Evolutionary conservation across 345 rosid genomes (phyloP), one percentile per base, ranked within the genome.

Genomic region (Gossypium thurberi): DNA sequence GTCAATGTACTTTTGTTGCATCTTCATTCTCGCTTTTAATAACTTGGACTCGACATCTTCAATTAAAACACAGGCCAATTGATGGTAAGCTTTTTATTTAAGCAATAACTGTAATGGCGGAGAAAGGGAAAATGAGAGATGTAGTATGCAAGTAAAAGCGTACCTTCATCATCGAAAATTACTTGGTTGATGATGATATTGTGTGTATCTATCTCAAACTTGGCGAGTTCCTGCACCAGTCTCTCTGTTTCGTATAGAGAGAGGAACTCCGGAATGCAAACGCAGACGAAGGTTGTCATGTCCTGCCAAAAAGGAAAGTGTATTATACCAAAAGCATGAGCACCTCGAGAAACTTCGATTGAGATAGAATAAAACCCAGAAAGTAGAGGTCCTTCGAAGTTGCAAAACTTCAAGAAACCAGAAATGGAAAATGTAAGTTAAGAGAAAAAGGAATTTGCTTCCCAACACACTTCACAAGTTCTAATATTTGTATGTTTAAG

Each of bases 171-270:
- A 17, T 87, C 86, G 61, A 80, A 95, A 70, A 95, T 83, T 51
- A 93, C 99, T 88, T 95, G 98, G 87, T 95, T 95, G 76, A 95
- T 91, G 74, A 95, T 91, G 52, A 95, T 91, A 79, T 95, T 95
- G 74, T 93, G 99, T 4, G 99, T 86, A 78, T 95, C 98, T 10
- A 95, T 95, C 87, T 95, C 99, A 69, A 95, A 93, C 82, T 93
- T 95, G 74, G 99, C 82, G 73, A 95, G 99, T 81, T 95, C 99
- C 85, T 95, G 98, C 68, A 95, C 99, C 76, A 95, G 80, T 81
- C 99, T 93, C 84, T 95, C 99, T 26, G 97, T 95, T 87, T 95
- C 99, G 71, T 93, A 93, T 33, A 93, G 96, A 78, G 99, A 95
- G 74, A 95, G 93, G 84, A 95, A 95, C 86, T 95, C 99, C 3